Percentiles rank a stretch among this genome's conserved stretches.
Evolutionary conservation across 2,329 filamentous ascomycete species (phyloP).

Genomic region (Colletotrichum plurivorum): DNA sequence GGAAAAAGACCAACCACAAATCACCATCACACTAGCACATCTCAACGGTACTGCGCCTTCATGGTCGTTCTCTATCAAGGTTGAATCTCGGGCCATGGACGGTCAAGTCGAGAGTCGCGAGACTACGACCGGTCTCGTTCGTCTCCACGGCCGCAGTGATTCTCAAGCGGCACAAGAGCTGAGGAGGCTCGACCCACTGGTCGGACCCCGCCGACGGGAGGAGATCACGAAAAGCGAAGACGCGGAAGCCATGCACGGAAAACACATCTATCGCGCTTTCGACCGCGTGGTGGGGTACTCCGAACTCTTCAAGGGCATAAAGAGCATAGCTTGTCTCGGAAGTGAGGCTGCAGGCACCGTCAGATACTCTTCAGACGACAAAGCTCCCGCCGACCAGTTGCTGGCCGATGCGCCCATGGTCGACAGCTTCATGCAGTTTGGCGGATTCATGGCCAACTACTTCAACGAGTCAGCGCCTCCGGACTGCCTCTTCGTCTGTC

Average conservation of each 20-base stretch:
- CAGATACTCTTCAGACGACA: neutral
- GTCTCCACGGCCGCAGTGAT: neutral
- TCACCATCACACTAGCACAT: neutral
- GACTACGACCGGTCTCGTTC: neutral
- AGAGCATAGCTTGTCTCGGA: neutral
- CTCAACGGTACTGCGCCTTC: neutral
- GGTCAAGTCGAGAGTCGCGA: neutral
- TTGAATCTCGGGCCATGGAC: neutral
- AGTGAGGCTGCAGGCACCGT: constrained; percentile 4
- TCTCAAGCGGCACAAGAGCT: neutral
- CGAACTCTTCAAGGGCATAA: constrained; percentile 5
- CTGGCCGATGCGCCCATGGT: constrained; percentile 12
- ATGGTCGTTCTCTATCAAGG: constrained; percentile 15
- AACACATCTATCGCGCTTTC: constrained; percentile 21
- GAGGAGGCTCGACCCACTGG: neutral
- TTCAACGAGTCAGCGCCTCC: neutral
- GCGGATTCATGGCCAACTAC: constrained; percentile 42
- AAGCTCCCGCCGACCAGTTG: constrained; percentile 4
- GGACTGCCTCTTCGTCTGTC: constrained; percentile 9
- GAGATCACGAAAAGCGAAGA: neutral
- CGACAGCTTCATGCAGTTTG: constrained; percentile 38
- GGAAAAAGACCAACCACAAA: neutral
- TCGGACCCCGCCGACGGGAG: constrained; percentile 11
- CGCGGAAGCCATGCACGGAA: constrained; percentile 21
- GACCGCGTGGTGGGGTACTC: constrained; percentile 7